Evolutionary conservation across 129 eudicot genomes (phyloP).

Genomic region (Apium graveolens): DNA sequence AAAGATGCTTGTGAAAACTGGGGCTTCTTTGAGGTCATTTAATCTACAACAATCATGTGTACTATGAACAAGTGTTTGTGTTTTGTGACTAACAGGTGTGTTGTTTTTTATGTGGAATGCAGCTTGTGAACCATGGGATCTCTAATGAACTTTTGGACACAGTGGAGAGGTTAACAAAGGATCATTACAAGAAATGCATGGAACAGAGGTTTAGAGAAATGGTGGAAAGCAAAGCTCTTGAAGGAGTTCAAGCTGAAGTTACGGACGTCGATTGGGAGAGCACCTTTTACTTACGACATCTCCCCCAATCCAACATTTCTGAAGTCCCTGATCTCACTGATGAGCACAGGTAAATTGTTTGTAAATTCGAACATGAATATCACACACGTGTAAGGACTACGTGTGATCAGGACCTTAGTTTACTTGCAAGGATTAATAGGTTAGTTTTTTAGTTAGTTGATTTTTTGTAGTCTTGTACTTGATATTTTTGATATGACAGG

Average conservation of each 20-base stretch:
- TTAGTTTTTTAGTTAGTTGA: too few relatives aligned
- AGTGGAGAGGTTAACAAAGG: conserved; percentile 49
- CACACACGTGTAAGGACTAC: too few relatives aligned
- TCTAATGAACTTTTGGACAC: conserved; percentile 44
- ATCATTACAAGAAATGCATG: conserved; percentile 51
- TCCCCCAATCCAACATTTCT: conserved; percentile 39
- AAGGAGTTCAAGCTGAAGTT: conserved; percentile 36
- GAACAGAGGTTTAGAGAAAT: conserved; percentile 50
- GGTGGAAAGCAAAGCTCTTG: conserved; percentile 48
- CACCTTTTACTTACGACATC: conserved; percentile 50
- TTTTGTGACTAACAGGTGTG: background rate
- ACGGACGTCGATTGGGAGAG: conserved; percentile 49
- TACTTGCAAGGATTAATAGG: too few relatives aligned
- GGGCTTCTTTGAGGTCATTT: conserved; percentile 72
- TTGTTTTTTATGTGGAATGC: background rate
- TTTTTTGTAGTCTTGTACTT: background rate
- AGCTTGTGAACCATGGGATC: conserved; percentile 63
- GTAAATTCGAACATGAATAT: background rate
- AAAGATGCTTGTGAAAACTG: conserved; percentile 75
- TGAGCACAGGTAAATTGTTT: conserved; percentile 28
- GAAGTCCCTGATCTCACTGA: conserved; percentile 45
- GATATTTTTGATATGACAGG: conserved; percentile 19
- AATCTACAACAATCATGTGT: background rate
- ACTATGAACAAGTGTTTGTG: background rate
- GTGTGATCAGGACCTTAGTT: too few relatives aligned